These are phyloP conservation scores for Neopestalotiopsis clavispora DNA, from an alignment of 2,329 filamentous ascomycete species.

Conservation along the genomic window DNA sequence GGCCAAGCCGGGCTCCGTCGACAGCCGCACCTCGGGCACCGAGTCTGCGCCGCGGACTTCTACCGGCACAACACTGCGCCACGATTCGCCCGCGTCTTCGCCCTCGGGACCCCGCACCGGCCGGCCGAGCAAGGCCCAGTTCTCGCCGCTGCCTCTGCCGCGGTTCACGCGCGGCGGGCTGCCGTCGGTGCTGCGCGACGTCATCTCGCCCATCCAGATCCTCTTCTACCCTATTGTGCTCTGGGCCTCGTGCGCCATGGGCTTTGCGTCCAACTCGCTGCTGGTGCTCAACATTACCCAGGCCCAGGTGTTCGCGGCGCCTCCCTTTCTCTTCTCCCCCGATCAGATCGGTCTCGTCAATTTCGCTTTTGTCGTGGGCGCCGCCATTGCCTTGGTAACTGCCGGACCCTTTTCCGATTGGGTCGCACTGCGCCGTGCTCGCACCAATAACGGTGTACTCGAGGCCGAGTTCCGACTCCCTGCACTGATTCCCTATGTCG, in stretches of 20 bases:
- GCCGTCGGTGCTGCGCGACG: constrained; percentile 29
- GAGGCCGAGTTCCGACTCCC: constrained; percentile 52
- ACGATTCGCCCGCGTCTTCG: neutral
- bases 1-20: neutral
- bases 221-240: constrained; percentile 35
- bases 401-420: constrained; percentile 49
- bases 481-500: constrained; percentile 46
- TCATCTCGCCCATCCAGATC: constrained; percentile 33
- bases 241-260: constrained; percentile 33
- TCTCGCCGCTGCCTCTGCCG: constrained; percentile 29
- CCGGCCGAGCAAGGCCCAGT: constrained; percentile 29
- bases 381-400: constrained; percentile 41
- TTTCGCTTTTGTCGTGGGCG: constrained; percentile 47
- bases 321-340: constrained; percentile 50
- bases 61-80: neutral
- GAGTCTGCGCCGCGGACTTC: neutral
- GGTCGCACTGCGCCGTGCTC: constrained; percentile 41
- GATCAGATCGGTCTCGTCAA: constrained; percentile 52
- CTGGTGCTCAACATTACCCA: constrained; percentile 57
- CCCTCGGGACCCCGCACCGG: neutral
- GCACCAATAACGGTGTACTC: constrained; percentile 45
- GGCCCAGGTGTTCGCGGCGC: constrained; percentile 47
- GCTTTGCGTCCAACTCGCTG: constrained; percentile 38
- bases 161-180: constrained; percentile 25
- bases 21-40: neutral